Evolutionary conservation across 331 rosid species (phyloP), one percentile per base, ranked within the genome.

Genomic region (Stylosanthes scabra): DNA sequence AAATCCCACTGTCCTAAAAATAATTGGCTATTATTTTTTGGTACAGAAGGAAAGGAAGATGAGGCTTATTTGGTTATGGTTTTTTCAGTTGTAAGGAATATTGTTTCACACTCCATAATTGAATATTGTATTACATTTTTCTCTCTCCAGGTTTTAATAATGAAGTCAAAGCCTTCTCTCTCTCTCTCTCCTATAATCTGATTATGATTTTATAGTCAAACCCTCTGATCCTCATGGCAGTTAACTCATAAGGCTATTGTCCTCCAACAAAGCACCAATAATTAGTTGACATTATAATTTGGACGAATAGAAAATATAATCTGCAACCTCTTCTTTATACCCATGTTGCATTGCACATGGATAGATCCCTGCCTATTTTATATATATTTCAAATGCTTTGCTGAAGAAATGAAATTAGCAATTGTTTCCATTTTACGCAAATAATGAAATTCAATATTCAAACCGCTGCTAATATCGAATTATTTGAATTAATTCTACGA

Each of bases 341-440:
- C 77, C 83, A 83, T 81, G 86, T 83, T 86, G 82, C 84, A 51
- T 1, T 61, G 89, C 97, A 85, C 96, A 80, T 78, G 93, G 81
- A 79, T 31, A 68, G 76, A 81, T 70, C 50, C 50, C 80, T 74
- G 3, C 34, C 37, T n/a, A n/a, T 4, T 31, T 31, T 31, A 31
- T 14, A 73, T 63, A 61, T 73, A 74, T 76, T 67, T 74, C 44
- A 74, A 69, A 80, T 83, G 71, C 82, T 73, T 75, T 60, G 69
- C 56, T 67, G 61, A 54, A 34, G n/a, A 29, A 29, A 29, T 60
- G 75, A 29, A 29, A 29, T 29, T 29, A 29, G 3, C 34, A 2
- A 29, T 29, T 29, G 34, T 29, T 29, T 29, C 3, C 34, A 29
- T 29, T 29, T 29, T 2, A 29, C 34, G 34, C 3, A 29, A n/a